Conservation (phyloP, 2,329 filamentous ascomycete species). For the Phaeosphaeriaceae sp. region DNA sequence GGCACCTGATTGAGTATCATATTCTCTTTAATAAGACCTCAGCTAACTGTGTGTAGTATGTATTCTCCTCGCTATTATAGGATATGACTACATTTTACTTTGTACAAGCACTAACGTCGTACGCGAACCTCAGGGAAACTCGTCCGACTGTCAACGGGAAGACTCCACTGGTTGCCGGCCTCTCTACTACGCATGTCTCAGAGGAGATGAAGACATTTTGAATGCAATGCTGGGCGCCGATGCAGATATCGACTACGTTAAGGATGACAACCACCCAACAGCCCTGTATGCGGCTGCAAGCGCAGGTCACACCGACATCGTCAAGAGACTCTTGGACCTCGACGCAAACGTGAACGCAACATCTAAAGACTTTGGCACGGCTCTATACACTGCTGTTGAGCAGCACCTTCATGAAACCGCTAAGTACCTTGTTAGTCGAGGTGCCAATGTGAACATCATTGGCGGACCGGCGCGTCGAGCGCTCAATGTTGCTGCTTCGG, state of each 20-base stretch:
- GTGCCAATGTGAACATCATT: slow-evolving; percentile 22
- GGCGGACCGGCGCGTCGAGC: slow-evolving; percentile 16
- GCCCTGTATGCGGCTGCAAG: slow-evolving; percentile 24
- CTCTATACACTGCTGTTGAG: slow-evolving; percentile 23
- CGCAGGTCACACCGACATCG: slow-evolving; percentile 17
- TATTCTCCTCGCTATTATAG: no score
- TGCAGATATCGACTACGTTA: slow-evolving; percentile 20
- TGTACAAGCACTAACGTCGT: no score
- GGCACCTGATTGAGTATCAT: no score
- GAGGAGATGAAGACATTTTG: slow-evolving; percentile 24
- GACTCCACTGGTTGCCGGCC: slow-evolving; percentile 29
- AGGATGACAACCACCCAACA: slow-evolving; percentile 9
- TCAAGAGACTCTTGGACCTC: slow-evolving; percentile 21
- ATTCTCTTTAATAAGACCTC: no score
- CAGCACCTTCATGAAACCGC: slow-evolving; percentile 13
- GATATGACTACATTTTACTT: no score
- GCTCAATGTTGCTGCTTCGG: slow-evolving; percentile 27
- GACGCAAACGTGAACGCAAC: slow-evolving; percentile 20
- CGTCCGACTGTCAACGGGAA: slow-evolving; percentile 7
- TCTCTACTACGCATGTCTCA: slow-evolving; percentile 25
- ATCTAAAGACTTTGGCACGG: slow-evolving; percentile 15
- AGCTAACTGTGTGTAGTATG: no score
- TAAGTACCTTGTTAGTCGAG: slow-evolving; percentile 16
- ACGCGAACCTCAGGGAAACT: no score
- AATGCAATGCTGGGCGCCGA: slow-evolving; percentile 21